Conservation (phyloP, 2,329 filamentous ascomycete genomes). For the Talaromyces sp. region DNA sequence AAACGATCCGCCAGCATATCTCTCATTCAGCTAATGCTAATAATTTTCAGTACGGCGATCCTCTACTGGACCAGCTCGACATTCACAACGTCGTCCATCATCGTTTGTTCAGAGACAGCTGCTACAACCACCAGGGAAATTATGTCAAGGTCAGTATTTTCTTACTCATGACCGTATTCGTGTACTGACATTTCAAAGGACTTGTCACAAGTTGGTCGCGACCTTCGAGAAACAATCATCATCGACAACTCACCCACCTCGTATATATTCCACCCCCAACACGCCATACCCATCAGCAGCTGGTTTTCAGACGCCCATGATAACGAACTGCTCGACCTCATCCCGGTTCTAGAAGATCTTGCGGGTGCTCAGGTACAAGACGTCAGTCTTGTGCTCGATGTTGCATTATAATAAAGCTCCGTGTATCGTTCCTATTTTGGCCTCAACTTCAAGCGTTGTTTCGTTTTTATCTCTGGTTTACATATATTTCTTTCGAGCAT, state of each 20-base stretch:
- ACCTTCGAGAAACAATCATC: constrained; percentile 96
- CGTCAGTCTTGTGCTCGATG: constrained; percentile 95
- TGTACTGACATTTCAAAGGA: constrained; percentile 53
- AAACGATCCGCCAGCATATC: constrained; percentile 25
- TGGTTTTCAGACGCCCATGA: constrained; percentile 99
- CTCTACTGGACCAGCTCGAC: constrained; percentile 90
- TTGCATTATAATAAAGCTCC: constrained; percentile 56
- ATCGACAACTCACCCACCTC: constrained; percentile 99
- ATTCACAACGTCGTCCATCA: constrained; percentile 97
- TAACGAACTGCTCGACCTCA: constrained; percentile 95
- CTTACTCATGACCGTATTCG: neutral
- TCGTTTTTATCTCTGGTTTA: constrained; percentile 17
- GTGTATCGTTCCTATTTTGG: constrained; percentile 21
- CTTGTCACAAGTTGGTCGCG: constrained; percentile 90
- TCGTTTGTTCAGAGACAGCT: constrained; percentile 93
- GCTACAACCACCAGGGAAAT: constrained; percentile 98
- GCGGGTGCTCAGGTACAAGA: constrained; percentile 85
- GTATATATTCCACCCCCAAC: constrained; percentile 99
- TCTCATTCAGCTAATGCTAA: neutral
- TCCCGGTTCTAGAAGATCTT: constrained; percentile 96
- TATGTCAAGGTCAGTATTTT: constrained; percentile 72
- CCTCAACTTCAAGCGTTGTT: constrained; percentile 25
- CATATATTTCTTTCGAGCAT: constrained; percentile 8
- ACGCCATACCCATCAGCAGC: constrained; percentile 97
- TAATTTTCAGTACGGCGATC: constrained; percentile 76